Evolutionary conservation across 1,284 basidiomycete genomes (phyloP).

Genomic region (Fomitopsis betulina): DNA sequence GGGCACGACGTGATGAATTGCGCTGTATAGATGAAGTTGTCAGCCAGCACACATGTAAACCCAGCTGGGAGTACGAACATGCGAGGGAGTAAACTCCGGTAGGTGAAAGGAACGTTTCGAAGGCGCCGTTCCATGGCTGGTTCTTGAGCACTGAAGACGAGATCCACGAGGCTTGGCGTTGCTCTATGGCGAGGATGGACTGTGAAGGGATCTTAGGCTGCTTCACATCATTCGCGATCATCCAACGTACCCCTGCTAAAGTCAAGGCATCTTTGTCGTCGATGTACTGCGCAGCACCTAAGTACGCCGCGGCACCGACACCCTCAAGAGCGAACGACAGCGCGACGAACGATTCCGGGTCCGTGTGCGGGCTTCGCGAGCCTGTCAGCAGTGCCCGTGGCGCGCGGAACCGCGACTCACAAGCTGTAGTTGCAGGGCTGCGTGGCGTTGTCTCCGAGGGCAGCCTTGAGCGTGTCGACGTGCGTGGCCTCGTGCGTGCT

Average conservation of each 20-base stretch:
- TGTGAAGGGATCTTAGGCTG: not conserved
- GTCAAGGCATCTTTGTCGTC: slow-evolving; percentile 30
- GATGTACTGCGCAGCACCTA: slow-evolving; percentile 46
- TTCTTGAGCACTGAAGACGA: slow-evolving; percentile 40
- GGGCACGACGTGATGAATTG: slow-evolving; percentile 48
- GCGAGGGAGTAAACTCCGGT: slow-evolving; percentile 43
- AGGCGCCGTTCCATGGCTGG: slow-evolving; percentile 51
- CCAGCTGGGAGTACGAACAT: slow-evolving; percentile 7
- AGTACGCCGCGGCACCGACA: slow-evolving; percentile 50
- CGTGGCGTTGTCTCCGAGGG: slow-evolving; percentile 49
- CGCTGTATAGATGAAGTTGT: slow-evolving; percentile 23
- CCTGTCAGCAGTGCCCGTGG: not conserved
- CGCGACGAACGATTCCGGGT: slow-evolving; percentile 45
- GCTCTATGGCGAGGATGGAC: slow-evolving; percentile 39
- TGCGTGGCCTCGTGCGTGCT: slow-evolving; percentile 49
- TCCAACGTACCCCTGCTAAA: slow-evolving; percentile 24
- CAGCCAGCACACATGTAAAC: slow-evolving; percentile 12
- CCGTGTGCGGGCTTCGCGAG: slow-evolving; percentile 39
- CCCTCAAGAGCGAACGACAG: slow-evolving; percentile 54
- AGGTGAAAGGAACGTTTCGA: slow-evolving; percentile 47
- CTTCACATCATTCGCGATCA: not conserved
- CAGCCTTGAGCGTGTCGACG: slow-evolving; percentile 35
- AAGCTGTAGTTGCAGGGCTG: slow-evolving; percentile 58
- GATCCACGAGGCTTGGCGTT: slow-evolving; percentile 49
- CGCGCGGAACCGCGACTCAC: slow-evolving; percentile 29